Evolutionary conservation across 345 rosid species (phyloP).

Genomic region (Eucalyptus lansdowneana): DNA sequence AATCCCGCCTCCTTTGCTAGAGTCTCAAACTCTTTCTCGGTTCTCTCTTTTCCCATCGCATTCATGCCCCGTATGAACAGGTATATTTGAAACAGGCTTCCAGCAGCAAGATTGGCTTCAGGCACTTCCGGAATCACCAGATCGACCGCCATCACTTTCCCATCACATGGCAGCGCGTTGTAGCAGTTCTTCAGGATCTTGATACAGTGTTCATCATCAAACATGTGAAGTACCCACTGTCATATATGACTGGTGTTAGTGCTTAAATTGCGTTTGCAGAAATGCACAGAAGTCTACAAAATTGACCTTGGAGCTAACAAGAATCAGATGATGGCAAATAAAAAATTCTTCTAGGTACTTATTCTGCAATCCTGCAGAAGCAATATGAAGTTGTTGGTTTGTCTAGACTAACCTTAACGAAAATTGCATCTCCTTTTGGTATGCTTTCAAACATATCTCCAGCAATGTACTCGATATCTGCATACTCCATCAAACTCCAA

Average conservation of each 20-base stretch:
- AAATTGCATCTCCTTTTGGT: slow-evolving; percentile 65
- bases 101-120: slow-evolving; percentile 2
- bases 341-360: not conserved
- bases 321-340: not conserved
- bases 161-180: slow-evolving; percentile 21
- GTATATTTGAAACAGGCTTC: slow-evolving; percentile 26
- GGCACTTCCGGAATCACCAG: slow-evolving; percentile 33
- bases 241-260: not conserved
- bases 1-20: slow-evolving; percentile 44
- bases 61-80: slow-evolving; percentile 14
- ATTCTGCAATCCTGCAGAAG: not conserved
- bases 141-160: slow-evolving; percentile 34
- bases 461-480: slow-evolving; percentile 29
- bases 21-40: slow-evolving; percentile 18
- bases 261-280: not conserved
- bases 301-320: not conserved
- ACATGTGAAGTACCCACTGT: slow-evolving; percentile 40
- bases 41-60: slow-evolving; percentile 28
- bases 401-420: slow-evolving; percentile 39
- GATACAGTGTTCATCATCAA: slow-evolving; percentile 23
- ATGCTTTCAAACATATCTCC: slow-evolving; percentile 32
- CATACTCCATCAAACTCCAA: not conserved
- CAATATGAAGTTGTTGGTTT: not conserved
- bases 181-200: slow-evolving; percentile 37
- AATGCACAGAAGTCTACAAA: not conserved